phyloP scores from a whole-genome alignment of 1,139 yeast species.

The Magnusiomyces clavatus region DNA sequence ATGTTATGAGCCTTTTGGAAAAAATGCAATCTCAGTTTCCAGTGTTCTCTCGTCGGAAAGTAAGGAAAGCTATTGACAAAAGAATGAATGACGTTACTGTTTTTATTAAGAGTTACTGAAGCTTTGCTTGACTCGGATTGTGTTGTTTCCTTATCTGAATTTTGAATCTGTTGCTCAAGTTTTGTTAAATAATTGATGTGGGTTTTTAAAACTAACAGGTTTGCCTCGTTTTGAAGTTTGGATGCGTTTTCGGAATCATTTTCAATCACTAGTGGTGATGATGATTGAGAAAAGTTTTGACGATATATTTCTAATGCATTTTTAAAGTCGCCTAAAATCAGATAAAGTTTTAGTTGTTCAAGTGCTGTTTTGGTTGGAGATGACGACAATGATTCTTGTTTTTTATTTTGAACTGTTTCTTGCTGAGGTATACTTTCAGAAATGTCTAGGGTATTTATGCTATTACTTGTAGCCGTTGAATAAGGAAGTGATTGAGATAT shows the following conservation, averaged over 20 bases:
- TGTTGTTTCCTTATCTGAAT: background rate
- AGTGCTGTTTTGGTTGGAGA: background rate
- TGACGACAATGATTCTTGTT: background rate
- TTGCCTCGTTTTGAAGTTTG: background rate
- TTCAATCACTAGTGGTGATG: too few species aligned
- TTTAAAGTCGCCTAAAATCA: constrained; percentile 9
- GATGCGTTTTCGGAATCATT: too few species aligned
- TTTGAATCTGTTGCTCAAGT: constrained; percentile 2
- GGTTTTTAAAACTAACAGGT: constrained; percentile 18
- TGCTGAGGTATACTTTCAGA: too few species aligned
- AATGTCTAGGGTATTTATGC: too few species aligned
- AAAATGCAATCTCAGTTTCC: constrained; percentile 36
- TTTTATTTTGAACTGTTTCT: background rate
- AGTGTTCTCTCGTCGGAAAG: constrained; percentile 28
- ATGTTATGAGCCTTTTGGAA: constrained; percentile 36
- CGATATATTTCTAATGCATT: constrained; percentile 4
- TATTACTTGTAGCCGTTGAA: too few species aligned
- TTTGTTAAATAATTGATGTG: constrained; percentile 22
- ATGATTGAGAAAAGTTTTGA: too few species aligned
- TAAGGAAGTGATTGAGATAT: too few species aligned
- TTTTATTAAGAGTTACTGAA: background rate
- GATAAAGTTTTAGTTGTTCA: background rate
- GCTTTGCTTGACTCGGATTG: constrained; percentile 7
- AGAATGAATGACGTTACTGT: constrained; percentile 20
- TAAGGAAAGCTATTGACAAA: constrained; percentile 28